These are phyloP conservation scores for Parachaetomium inaequale DNA, from an alignment of 495 filamentous ascomycete genomes.

Conservation along the genomic window DNA sequence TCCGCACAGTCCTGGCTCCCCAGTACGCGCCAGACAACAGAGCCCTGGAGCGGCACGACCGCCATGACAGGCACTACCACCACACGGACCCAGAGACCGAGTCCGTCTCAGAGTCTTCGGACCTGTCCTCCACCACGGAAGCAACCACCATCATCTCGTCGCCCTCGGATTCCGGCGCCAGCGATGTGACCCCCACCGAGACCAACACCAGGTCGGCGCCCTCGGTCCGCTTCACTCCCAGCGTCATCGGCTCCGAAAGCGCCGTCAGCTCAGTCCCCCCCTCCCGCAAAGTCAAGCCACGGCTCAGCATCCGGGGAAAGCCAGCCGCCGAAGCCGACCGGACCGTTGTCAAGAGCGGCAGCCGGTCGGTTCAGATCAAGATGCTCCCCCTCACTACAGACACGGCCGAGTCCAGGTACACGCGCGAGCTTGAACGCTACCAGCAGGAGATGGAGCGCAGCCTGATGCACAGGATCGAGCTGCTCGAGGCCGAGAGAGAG, in stretches of 20 bases:
- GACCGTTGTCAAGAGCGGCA: slow-evolving; percentile 25
- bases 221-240: slow-evolving; percentile 36
- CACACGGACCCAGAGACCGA: slow-evolving; percentile 38
- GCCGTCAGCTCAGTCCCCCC: slow-evolving; percentile 29
- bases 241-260: slow-evolving; percentile 31
- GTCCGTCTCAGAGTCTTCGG: slow-evolving; percentile 42
- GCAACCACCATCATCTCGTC: slow-evolving; percentile 37
- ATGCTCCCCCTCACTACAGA: slow-evolving; percentile 21
- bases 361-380: slow-evolving; percentile 35
- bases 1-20: slow-evolving; percentile 23
- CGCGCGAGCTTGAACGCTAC: slow-evolving; percentile 21
- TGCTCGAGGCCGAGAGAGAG: slow-evolving; percentile 40
- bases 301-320: slow-evolving; percentile 28
- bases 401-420: slow-evolving; percentile 14
- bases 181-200: slow-evolving; percentile 35
- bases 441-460: slow-evolving; percentile 32
- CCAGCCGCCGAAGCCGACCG: slow-evolving; percentile 29
- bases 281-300: slow-evolving; percentile 31
- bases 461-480: slow-evolving; percentile 40
- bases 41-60: slow-evolving; percentile 17
- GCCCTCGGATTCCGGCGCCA: slow-evolving; percentile 29
- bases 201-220: slow-evolving; percentile 29
- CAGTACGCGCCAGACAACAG: slow-evolving; percentile 22
- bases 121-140: slow-evolving; percentile 45
- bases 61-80: slow-evolving; percentile 24